Conservation (phyloP, 163 green algal genomes). For the Scenedesmus sp. region DNA sequence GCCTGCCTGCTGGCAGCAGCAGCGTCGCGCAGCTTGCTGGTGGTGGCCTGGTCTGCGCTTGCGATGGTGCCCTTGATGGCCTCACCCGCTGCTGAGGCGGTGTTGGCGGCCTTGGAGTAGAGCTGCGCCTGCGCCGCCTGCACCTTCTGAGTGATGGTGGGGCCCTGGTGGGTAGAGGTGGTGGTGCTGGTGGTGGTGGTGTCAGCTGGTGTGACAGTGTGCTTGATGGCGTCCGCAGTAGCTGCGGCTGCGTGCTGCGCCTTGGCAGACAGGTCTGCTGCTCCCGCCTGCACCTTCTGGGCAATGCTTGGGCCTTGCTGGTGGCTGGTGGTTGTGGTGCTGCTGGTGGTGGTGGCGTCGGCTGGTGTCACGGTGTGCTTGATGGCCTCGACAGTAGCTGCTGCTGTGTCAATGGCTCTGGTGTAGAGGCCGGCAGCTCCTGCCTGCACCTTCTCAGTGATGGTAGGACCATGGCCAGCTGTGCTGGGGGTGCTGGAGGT, state of each 20-base stretch:
- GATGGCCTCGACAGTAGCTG: not conserved
- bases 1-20: conserved; percentile 12
- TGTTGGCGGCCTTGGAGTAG: conserved; percentile 19
- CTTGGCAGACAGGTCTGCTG: not conserved
- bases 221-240: not conserved
- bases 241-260: not conserved
- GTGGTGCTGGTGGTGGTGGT: not conserved
- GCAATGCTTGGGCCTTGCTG: not conserved
- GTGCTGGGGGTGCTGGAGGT: not conserved
- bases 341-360: not conserved
- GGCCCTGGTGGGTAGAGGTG: not conserved
- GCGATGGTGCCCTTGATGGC: conserved; percentile 39
- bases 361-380: not conserved
- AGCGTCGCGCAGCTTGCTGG: conserved; percentile 11
- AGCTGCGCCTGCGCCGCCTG: conserved; percentile 20
- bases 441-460: conserved; percentile 10
- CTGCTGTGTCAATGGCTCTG: not conserved
- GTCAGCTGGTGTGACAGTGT: not conserved
- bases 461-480: not conserved
- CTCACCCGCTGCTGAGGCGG: not conserved
- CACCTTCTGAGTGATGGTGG: not conserved
- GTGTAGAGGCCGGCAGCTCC: not conserved
- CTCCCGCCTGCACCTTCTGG: not conserved
- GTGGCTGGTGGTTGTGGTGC: not conserved
- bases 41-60: conserved; percentile 26